phyloP scores from a whole-genome alignment of 148 eudicot genomes.

The Beta vulgaris region DNA sequence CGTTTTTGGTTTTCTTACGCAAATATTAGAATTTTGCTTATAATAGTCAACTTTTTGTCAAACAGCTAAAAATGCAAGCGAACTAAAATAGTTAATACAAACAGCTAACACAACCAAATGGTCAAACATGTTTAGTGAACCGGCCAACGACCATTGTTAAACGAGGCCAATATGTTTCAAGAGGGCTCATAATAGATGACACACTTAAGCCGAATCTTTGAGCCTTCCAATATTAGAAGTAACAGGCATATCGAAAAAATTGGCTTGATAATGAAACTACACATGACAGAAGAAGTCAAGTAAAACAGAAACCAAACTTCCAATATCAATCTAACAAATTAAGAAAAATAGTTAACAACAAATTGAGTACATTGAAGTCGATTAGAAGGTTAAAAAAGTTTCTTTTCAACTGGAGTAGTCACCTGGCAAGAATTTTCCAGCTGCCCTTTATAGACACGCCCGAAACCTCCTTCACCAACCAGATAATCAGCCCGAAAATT shows the following conservation, averaged over 20 bases:
- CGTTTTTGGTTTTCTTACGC: too few species aligned
- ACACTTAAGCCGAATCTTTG: neutral
- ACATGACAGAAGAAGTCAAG: neutral
- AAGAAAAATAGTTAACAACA: neutral
- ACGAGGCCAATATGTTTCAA: neutral
- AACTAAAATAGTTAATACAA: too few species aligned
- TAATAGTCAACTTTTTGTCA: too few species aligned
- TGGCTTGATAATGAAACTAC: neutral
- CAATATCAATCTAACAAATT: neutral
- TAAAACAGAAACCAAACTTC: neutral
- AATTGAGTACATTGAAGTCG: neutral
- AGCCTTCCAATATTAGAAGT: neutral
- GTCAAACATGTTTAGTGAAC: too few species aligned
- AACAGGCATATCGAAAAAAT: neutral
- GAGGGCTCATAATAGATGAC: neutral
- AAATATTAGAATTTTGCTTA: too few species aligned
- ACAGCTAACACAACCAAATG: too few species aligned
- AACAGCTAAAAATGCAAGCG: too few species aligned
- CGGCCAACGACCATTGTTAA: too few species aligned
- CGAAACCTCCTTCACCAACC: constrained; percentile 44
- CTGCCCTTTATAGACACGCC: constrained; percentile 37
- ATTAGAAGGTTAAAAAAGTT: neutral
- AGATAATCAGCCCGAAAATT: constrained; percentile 29
- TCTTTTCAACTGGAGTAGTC: neutral
- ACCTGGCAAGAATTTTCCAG: constrained; percentile 31